Evolutionary conservation across 2,329 filamentous ascomycete genomes (phyloP).

Genomic region (Diaporthe nobilis): DNA sequence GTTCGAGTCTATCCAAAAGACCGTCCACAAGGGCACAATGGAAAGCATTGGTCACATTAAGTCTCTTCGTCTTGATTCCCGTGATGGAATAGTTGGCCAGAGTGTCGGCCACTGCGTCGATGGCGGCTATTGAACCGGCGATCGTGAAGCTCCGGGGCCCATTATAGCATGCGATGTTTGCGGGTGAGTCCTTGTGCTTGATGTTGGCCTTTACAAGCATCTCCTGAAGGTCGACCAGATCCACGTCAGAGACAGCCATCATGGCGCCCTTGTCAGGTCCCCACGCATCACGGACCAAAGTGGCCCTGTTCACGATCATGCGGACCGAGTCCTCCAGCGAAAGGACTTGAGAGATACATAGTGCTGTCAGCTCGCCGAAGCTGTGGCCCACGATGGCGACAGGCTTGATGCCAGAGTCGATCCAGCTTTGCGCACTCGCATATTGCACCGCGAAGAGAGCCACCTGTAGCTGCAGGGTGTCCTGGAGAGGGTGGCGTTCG

Average conservation of each 20-base stretch:
- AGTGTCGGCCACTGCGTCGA: slow-evolving; percentile 46
- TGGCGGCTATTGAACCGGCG: slow-evolving; percentile 52
- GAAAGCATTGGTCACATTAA: slow-evolving; percentile 63
- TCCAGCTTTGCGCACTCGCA: slow-evolving; percentile 52
- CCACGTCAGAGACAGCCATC: slow-evolving; percentile 50
- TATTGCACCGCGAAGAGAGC: slow-evolving; percentile 58
- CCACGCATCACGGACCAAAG: slow-evolving; percentile 51
- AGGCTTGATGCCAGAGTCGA: slow-evolving; percentile 51
- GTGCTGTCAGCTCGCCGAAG: slow-evolving; percentile 58
- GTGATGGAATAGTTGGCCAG: background rate
- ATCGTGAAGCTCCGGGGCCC: slow-evolving; percentile 59
- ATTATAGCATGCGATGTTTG: slow-evolving; percentile 63
- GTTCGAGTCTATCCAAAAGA: slow-evolving; percentile 53
- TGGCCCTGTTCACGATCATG: slow-evolving; percentile 49
- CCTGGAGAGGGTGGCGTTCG: slow-evolving; percentile 37
- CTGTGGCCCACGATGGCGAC: slow-evolving; percentile 55
- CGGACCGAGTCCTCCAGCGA: slow-evolving; percentile 49
- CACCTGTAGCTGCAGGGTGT: slow-evolving; percentile 54
- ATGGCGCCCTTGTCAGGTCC: slow-evolving; percentile 55
- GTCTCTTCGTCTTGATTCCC: slow-evolving; percentile 51
- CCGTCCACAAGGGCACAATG: slow-evolving; percentile 59
- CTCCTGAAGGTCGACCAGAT: background rate
- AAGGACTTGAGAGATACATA: slow-evolving; percentile 53
- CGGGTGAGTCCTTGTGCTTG: background rate
- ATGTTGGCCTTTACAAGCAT: background rate